Base-by-base conservation (phyloP, 768 basidiomycete genomes). In the Boletus reticulatus region DNA sequence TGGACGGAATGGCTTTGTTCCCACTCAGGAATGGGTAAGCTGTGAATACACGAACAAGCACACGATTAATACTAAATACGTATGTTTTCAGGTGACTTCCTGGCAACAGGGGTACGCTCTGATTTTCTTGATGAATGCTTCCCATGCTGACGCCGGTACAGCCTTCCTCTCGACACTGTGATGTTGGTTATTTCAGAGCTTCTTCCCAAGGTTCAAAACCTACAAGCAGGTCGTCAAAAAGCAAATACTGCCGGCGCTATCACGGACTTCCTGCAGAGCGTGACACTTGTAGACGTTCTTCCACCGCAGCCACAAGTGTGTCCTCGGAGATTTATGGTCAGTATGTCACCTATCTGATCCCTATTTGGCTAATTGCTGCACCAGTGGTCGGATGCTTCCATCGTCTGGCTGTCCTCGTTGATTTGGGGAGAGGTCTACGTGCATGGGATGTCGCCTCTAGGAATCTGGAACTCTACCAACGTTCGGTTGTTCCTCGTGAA, bases 361-460 rank as follows among this genome's bases (percentile, higher is more conserved):
- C 44, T 24, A 54, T 31, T 3, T n/a, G 34, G 46, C 51, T 52
- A 27, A 55, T 41, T 50, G 51, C 41, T 45, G 9, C 12, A 44
- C 10, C 53, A 95, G 92, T 97, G 94, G 94, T 90, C 94, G 13
- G 90, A 94, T 61, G 87, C 92, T 2, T 94, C 93, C 3, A 78
- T 89, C 56, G 81, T 94, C 17, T 98, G 97, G 96, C 78, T 96
- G 37, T 91, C 94, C 5, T 94, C 92, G 1, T 74, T 98, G 50
- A 86, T 95, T 20, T 99, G 96, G 94, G 95, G 97, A 39, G 92
- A 95, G 67, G 83, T 96, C 19, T 99, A 95, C 67, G 89, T 97
- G 20, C 87, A 89, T 45, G 89, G 87, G 6, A 89, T 95, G 84
- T 83, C 87, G 2, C 89, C 89, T 2, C 76, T 94, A 22, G 92